Conservation (phyloP, 2,329 filamentous ascomycete genomes). For the Lecanicillium sp. region DNA sequence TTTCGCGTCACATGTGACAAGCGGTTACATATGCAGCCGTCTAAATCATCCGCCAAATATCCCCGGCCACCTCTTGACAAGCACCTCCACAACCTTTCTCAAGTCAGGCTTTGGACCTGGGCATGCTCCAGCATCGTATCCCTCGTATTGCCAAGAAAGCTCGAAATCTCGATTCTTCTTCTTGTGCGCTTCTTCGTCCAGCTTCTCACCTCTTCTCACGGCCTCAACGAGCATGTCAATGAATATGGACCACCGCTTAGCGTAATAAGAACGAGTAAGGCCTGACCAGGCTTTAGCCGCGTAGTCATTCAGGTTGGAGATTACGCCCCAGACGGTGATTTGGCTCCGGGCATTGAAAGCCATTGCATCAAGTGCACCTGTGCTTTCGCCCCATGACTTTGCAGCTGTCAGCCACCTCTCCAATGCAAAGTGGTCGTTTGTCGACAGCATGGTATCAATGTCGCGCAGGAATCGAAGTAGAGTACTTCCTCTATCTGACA, state of each 20-base stretch:
- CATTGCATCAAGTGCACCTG: constrained; percentile 23
- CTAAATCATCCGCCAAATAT: no score
- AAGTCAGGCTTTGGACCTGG: no score
- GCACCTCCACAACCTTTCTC: no score
- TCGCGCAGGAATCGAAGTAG: constrained; percentile 2
- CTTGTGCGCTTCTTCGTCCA: not conserved
- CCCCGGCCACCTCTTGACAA: no score
- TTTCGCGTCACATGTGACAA: no score
- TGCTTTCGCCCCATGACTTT: constrained; percentile 18
- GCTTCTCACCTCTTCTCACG: no score
- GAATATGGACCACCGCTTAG: not conserved
- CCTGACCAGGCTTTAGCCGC: not conserved
- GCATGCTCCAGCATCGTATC: no score
- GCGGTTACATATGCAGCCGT: no score
- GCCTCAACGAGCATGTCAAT: not conserved
- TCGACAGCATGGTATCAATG: constrained; percentile 2
- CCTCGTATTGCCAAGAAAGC: not conserved
- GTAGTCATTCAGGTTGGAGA: not conserved
- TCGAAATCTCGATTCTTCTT: not conserved
- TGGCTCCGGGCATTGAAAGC: constrained; percentile 40
- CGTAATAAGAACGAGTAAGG: not conserved
- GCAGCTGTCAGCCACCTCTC: constrained; percentile 32
- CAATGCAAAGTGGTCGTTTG: constrained; percentile 30
- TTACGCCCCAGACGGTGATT: constrained; percentile 42
- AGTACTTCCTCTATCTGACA: not conserved